A percentile compares a stretch with the other conserved stretches of the same genome.
Evolutionary conservation across 768 basidiomycete species (phyloP).

Genomic region (Leccinum uliginosum): DNA sequence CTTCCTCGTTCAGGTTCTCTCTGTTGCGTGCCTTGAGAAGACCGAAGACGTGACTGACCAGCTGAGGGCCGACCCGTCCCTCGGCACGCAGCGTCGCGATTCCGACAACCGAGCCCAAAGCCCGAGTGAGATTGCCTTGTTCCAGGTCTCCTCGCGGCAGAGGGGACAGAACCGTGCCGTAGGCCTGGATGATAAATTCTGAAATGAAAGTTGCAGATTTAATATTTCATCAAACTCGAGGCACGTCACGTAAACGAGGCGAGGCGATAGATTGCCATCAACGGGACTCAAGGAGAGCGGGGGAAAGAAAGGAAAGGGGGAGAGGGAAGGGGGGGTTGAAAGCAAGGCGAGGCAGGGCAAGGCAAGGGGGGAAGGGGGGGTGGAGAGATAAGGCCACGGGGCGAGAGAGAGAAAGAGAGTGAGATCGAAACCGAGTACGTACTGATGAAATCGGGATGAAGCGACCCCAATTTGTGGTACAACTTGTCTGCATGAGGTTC

Average conservation of each 20-base stretch:
- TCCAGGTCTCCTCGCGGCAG: constrained; percentile 61
- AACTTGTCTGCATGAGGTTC: constrained; percentile 86
- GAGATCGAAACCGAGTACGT: constrained; percentile 38
- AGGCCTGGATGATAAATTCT: constrained; percentile 87
- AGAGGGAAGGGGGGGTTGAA: not conserved
- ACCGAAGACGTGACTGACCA: constrained; percentile 86
- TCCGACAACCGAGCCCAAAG: constrained; percentile 79
- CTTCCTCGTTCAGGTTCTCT: constrained; percentile 60
- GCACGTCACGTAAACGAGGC: constrained; percentile 30
- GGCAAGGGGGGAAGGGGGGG: not conserved
- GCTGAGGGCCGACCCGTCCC: constrained; percentile 78
- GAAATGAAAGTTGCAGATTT: constrained; percentile 23
- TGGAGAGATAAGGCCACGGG: constrained; percentile 33
- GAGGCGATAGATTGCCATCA: constrained; percentile 27
- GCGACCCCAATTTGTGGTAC: constrained; percentile 76
- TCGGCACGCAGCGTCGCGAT: constrained; percentile 84
- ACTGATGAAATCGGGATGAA: constrained; percentile 95
- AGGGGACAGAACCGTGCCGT: constrained; percentile 75
- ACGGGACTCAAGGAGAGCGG: not conserved
- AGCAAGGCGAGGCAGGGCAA: constrained; percentile 5
- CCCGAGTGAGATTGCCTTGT: constrained; percentile 83
- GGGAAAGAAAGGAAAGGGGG: not conserved
- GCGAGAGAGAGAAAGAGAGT: constrained; percentile 7
- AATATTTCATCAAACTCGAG: constrained; percentile 30
- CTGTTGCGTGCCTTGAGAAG: constrained; percentile 76